Evolutionary conservation across 2,329 filamentous ascomycete species (phyloP).

Genomic region (Aspergillus candidus): DNA sequence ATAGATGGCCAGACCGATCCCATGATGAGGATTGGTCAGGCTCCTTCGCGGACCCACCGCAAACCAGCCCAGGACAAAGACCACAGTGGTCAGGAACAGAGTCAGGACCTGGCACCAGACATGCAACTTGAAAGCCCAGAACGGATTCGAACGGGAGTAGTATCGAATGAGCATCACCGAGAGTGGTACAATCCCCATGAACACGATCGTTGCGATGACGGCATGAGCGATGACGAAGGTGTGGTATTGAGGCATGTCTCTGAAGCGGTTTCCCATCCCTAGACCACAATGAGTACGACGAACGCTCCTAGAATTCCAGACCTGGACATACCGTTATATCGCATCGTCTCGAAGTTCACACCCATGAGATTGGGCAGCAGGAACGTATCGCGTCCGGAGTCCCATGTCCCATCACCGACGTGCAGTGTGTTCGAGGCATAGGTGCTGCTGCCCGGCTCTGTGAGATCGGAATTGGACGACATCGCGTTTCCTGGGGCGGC

Average conservation of each 20-base stretch:
- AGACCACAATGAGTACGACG: conserved; percentile 5
- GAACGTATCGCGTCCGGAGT: conserved; percentile 56
- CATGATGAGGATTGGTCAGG: conserved; percentile 61
- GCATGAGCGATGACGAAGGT: conserved; percentile 55
- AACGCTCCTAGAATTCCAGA: neutral
- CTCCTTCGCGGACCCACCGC: conserved; percentile 57
- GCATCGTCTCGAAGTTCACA: conserved; percentile 60
- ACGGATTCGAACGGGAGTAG: conserved; percentile 49
- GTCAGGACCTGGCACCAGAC: conserved; percentile 59
- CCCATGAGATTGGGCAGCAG: conserved; percentile 59
- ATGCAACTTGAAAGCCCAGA: conserved; percentile 53
- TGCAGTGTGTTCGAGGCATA: conserved; percentile 57
- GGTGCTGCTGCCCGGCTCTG: conserved; percentile 54
- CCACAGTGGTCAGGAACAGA: conserved; percentile 55
- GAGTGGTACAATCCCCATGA: conserved; percentile 54
- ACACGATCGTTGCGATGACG: conserved; percentile 55
- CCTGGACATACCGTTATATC: conserved; percentile 54
- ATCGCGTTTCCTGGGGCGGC: conserved; percentile 15
- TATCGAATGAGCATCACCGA: conserved; percentile 58
- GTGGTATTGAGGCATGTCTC: conserved; percentile 53
- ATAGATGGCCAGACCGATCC: conserved; percentile 59
- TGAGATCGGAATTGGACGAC: conserved; percentile 38
- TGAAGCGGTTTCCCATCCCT: conserved; percentile 64
- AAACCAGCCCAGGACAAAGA: conserved; percentile 58
- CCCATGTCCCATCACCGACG: conserved; percentile 64